phyloP scores from a whole-genome alignment of 176 grass and related monocot genomes.

The Oryza glumipatula region DNA sequence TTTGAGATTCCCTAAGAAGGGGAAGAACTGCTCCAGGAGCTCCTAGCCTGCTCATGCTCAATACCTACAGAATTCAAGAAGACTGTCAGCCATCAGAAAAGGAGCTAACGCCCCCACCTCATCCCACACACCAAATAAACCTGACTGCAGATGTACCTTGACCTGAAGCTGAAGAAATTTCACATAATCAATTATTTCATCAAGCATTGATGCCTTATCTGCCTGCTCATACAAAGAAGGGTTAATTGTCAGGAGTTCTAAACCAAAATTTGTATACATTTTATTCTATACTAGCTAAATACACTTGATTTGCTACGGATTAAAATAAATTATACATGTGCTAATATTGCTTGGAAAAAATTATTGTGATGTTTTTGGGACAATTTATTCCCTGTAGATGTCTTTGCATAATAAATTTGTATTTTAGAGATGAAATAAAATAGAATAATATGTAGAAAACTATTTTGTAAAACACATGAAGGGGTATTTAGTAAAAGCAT shows the following conservation, averaged over 20 bases:
- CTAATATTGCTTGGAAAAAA: too few relatives aligned
- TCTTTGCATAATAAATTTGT: too few relatives aligned
- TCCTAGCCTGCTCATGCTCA: constrained; percentile 92
- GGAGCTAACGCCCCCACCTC: not conserved
- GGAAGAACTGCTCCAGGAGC: constrained; percentile 87
- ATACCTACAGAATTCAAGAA: constrained; percentile 52
- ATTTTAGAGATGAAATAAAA: too few relatives aligned
- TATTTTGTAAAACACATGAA: too few relatives aligned
- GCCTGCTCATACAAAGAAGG: constrained; percentile 57
- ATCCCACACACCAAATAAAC: not conserved
- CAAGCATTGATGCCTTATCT: constrained; percentile 86
- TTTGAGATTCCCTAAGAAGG: constrained; percentile 71
- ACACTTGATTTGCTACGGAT: too few relatives aligned
- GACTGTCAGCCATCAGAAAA: constrained; percentile 21
- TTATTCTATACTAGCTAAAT: not conserved
- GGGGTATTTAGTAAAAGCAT: too few relatives aligned
- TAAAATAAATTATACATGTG: too few relatives aligned
- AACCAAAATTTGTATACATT: not conserved
- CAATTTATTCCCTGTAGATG: too few relatives aligned
- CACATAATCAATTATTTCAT: constrained; percentile 94
- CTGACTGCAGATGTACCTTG: constrained; percentile 55
- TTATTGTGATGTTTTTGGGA: too few relatives aligned
- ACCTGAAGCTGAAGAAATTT: constrained; percentile 98
- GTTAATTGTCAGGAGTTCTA: not conserved
- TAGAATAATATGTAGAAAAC: too few relatives aligned